Base-by-base conservation (phyloP, 495 filamentous ascomycete genomes). In the Pseudomonodictys pantanalensis region DNA sequence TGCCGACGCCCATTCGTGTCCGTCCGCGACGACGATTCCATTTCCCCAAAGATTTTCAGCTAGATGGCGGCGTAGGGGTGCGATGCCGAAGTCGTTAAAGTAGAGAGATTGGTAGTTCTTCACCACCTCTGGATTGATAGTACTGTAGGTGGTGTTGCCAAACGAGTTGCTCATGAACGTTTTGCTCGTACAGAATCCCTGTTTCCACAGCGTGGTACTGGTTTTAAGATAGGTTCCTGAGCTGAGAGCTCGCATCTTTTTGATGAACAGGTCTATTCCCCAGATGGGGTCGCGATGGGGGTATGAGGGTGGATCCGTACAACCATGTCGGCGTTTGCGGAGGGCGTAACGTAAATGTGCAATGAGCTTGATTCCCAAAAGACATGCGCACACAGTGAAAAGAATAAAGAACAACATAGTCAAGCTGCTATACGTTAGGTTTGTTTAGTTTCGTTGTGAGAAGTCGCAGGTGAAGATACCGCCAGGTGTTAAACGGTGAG, bases 101-200 rank as follows among this genome's bases (percentile, higher is more conserved):
- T 93, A 86, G 0, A 84, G 86, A 0, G 90, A 86, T 1, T 95
- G 77, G 3, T 95, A 73, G 0, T 90, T 85, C 67, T 96, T 92
- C 71, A 95, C 79, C 70, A 95, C 95, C 65, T 92, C 86, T 0
- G 88, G 90, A 43, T 93, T 88, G 48, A 73, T 75, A 1, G 89
- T 59, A 20, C 25, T 41, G 18, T 51, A 41, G 24, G 22, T 3
- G 4, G 17, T 23, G 2, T 12, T 46, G n/a, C 53, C 42, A 4
- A 12, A 18, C 2, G 17, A 26, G 10, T 3, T 46, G 3, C 28
- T 23, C 22, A 47, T 32, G 28, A 23, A 56, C 17, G 53, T 56
- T 17, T 33, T 48, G 1, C 53, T 48, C 17, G 1, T 33, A 24
- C 20, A 56, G 48, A 26, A 56, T 41, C 9, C 28, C 15, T 2